Percentiles rank a stretch among this genome's conserved stretches.
Evolutionary conservation across 129 eudicot genomes (phyloP).

Genomic region (Flaveria trinervia): DNA sequence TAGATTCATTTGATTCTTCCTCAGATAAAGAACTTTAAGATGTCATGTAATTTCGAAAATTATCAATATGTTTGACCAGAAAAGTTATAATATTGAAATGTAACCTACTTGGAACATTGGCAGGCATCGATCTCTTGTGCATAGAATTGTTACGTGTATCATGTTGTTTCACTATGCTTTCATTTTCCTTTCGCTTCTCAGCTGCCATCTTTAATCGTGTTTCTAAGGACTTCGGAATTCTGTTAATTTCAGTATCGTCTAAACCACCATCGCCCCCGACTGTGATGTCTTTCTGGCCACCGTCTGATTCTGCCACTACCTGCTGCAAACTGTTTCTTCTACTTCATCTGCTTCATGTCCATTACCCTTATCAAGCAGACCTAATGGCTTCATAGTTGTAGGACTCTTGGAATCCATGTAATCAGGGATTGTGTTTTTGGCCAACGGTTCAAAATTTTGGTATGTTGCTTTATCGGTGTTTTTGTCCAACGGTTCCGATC

Average conservation of each 20-base stretch:
- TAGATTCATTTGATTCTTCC: background rate
- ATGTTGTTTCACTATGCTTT: background rate
- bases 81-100: constrained; percentile 19
- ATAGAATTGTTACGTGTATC: background rate
- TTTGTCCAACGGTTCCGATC: background rate
- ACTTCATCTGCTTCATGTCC: constrained; percentile 30
- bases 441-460: constrained; percentile 20
- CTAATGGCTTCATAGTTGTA: constrained; percentile 20
- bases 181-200: constrained; percentile 16
- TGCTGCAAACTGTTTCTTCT: constrained; percentile 39
- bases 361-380: constrained; percentile 36
- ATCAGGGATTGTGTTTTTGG: constrained; percentile 8
- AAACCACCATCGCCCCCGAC: constrained; percentile 22
- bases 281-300: constrained; percentile 12
- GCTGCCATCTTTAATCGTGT: background rate
- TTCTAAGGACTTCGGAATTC: constrained; percentile 2
- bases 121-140: constrained; percentile 13
- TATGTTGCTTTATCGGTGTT: constrained; percentile 21
- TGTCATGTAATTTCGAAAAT: background rate
- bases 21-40: background rate
- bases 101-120: constrained; percentile 33
- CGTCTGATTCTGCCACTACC: background rate
- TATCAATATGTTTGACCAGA: constrained; percentile 2
- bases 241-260: background rate
- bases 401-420: constrained; percentile 8